Conservation (phyloP, 768 basidiomycete species). For the Phlebiopsis flavidoalba region DNA sequence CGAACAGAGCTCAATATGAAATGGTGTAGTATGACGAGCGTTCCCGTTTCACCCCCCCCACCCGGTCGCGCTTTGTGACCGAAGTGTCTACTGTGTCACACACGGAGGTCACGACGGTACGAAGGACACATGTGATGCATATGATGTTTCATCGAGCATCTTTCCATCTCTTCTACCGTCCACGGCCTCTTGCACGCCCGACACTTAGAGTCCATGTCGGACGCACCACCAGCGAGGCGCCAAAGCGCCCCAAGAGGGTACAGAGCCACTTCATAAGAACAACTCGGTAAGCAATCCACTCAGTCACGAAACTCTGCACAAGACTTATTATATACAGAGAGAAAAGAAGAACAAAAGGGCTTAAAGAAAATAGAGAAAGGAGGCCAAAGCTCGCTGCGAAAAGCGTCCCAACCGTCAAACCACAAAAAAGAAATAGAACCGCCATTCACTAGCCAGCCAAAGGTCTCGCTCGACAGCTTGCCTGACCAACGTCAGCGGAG, state of each 20-base stretch:
- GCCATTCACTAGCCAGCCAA: too few species aligned
- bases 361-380: conserved; percentile 76
- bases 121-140: conserved; percentile 6
- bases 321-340: conserved; percentile 42
- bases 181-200: neutral
- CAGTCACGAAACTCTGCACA: conserved; percentile 5
- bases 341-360: conserved; percentile 85
- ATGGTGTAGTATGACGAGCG: too few species aligned
- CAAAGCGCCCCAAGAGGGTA: conserved; percentile 10
- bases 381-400: conserved; percentile 73
- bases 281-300: conserved; percentile 29
- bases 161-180: conserved; percentile 13
- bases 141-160: conserved; percentile 25
- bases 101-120: neutral
- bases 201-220: conserved; percentile 16
- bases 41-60: too few species aligned
- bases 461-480: too few species aligned
- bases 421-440: too few species aligned
- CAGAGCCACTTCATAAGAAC: conserved; percentile 31
- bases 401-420: conserved; percentile 36
- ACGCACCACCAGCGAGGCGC: conserved; percentile 6
- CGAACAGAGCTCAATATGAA: too few species aligned
- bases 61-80: neutral
- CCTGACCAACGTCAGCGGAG: too few species aligned
- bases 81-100: neutral